phyloP scores from a whole-genome alignment of 129 eudicot species.

The Erigeron canadensis region DNA sequence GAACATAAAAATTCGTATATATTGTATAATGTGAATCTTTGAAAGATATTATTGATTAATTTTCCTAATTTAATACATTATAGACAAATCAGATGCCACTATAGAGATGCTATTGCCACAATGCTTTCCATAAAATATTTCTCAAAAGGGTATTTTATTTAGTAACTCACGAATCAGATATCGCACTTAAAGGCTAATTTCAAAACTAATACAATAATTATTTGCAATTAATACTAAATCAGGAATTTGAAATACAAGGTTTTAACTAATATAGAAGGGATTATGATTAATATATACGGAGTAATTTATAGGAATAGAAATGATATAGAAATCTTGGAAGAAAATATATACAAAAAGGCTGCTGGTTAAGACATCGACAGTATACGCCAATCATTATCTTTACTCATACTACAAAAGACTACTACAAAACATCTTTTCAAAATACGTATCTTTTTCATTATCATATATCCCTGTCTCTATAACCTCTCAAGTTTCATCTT shows the following conservation, averaged over 20 bases:
- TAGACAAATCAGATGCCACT: constrained; percentile 1
- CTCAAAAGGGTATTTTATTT: not conserved
- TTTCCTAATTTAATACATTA: not conserved
- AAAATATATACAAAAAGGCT: constrained; percentile 18
- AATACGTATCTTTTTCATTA: not conserved
- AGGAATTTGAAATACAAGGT: no score
- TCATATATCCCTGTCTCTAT: not conserved
- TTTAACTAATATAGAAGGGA: no score
- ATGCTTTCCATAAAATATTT: not conserved
- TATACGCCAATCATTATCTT: constrained; percentile 40
- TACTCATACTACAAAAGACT: constrained; percentile 27
- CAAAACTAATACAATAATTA: no score
- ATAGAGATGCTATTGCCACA: not conserved
- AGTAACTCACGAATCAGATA: not conserved
- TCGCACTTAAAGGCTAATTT: not conserved
- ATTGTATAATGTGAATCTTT: constrained; percentile 15
- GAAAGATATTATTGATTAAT: constrained; percentile 21
- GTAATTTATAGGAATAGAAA: no score
- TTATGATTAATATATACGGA: no score
- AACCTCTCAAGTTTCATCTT: constrained; percentile 16
- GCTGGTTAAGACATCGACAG: constrained; percentile 13
- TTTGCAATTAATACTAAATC: no score
- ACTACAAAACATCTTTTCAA: not conserved
- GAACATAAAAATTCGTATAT: constrained; percentile 24
- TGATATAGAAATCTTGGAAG: constrained; percentile 23